Conservation (phyloP, 2,329 filamentous ascomycete genomes). For the Penicillium sp. region DNA sequence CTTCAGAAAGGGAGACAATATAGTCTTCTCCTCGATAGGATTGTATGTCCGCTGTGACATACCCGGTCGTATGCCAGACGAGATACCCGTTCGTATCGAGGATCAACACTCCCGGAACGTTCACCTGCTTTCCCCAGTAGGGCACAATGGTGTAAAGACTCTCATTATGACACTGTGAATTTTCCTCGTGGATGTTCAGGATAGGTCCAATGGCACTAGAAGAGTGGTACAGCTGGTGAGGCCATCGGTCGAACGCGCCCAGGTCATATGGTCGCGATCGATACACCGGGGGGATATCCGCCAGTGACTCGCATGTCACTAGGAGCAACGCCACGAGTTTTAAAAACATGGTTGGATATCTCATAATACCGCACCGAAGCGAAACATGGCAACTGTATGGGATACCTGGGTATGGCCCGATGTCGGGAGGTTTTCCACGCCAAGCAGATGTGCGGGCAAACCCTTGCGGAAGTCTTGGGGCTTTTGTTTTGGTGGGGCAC, state of each 20-base stretch:
- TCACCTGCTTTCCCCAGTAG: neutral
- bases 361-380: neutral
- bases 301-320: neutral
- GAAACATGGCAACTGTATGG: neutral
- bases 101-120: slow-evolving; percentile 20
- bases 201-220: neutral
- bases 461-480: neutral
- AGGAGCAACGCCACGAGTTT: neutral
- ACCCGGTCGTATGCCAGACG: slow-evolving; percentile 23
- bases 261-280: slow-evolving; percentile 1
- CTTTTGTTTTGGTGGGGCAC: neutral
- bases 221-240: neutral
- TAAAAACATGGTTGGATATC: neutral
- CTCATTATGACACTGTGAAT: neutral
- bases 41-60: slow-evolving; percentile 16
- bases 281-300: neutral
- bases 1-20: slow-evolving; percentile 14
- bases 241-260: slow-evolving; percentile 1
- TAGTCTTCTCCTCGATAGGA: slow-evolving; percentile 24
- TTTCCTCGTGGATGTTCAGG: neutral
- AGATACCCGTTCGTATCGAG: slow-evolving; percentile 22
- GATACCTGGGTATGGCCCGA: neutral
- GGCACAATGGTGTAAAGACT: neutral
- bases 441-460: neutral
- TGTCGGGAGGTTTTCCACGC: neutral